Percentiles rank a stretch among this genome's conserved stretches.
Evolutionary conservation across 2,329 filamentous ascomycete genomes (phyloP).

Genomic region (Microascus cirrosus): DNA sequence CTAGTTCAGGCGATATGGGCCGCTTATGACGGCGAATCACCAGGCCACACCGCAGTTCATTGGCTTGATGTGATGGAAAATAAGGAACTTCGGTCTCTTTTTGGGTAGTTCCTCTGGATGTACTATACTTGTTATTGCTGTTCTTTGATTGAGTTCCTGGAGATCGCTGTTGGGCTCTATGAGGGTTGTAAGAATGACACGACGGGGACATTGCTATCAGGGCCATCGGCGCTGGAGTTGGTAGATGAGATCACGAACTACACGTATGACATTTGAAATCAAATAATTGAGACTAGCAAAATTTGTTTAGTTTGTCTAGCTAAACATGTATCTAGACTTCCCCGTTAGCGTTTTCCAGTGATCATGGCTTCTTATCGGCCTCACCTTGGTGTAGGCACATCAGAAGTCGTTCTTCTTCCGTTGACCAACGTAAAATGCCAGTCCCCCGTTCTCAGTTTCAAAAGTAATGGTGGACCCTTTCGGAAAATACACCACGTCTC

Average conservation of each 20-base stretch:
- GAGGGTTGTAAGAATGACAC: not conserved
- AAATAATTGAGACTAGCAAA: not conserved
- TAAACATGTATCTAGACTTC: not conserved
- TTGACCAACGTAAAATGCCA: slow-evolving; percentile 45
- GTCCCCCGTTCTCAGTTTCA: slow-evolving; percentile 45
- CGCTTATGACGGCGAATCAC: not conserved
- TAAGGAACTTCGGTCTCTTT: not conserved
- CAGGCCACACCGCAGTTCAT: not conserved
- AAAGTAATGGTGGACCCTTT: slow-evolving; percentile 48
- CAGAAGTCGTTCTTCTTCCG: slow-evolving; percentile 20
- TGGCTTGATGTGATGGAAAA: not conserved
- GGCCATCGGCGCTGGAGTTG: not conserved
- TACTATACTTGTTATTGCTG: not conserved
- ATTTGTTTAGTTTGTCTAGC: not conserved
- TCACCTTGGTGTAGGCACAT: not conserved
- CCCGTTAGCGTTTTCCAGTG: not conserved
- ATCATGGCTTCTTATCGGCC: not conserved
- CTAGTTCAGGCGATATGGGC: not conserved
- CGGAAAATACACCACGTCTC: not conserved
- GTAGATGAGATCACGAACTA: not conserved
- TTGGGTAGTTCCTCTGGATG: not conserved
- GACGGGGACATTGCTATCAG: not conserved
- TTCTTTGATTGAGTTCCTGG: not conserved
- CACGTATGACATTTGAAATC: not conserved
- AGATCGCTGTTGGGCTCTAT: not conserved